Evolutionary conservation across 2,329 filamentous ascomycete species (phyloP).

Genomic region (Phialophora verrucosa): DNA sequence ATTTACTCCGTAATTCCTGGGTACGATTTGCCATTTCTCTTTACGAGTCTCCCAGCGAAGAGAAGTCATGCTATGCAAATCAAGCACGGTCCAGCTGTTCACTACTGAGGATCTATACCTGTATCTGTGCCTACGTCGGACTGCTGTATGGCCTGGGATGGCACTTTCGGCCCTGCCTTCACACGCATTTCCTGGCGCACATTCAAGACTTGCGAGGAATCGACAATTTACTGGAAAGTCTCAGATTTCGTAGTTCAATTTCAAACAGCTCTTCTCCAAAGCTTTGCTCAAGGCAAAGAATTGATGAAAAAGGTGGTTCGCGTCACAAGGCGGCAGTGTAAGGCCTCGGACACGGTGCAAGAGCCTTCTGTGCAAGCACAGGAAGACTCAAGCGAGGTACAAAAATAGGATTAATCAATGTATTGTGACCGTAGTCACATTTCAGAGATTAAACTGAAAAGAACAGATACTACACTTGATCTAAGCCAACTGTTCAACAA

Average conservation of each 20-base stretch:
- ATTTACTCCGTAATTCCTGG: background rate
- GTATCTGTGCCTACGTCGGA: background rate
- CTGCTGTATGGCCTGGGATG: background rate
- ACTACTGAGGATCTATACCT: background rate
- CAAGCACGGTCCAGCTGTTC: background rate
- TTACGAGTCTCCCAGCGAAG: background rate
- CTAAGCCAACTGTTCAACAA: slow-evolving; percentile 57
- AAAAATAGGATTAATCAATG: slow-evolving; percentile 87
- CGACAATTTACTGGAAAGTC: too few species aligned
- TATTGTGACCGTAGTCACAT: slow-evolving; percentile 71
- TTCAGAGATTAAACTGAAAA: slow-evolving; percentile 92
- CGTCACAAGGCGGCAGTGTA: slow-evolving; percentile 76
- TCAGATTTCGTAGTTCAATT: background rate
- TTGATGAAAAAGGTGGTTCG: slow-evolving; percentile 70
- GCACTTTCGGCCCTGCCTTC: background rate
- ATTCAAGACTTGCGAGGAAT: background rate
- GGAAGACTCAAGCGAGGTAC: slow-evolving; percentile 59
- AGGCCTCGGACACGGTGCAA: slow-evolving; percentile 75
- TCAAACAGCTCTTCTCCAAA: slow-evolving; percentile 61
- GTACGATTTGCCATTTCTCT: background rate
- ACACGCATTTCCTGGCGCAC: background rate
- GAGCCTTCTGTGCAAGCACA: slow-evolving; percentile 70
- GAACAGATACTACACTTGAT: slow-evolving; percentile 97
- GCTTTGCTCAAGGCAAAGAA: slow-evolving; percentile 56
- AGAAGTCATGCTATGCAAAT: background rate